Conservation (phyloP, 176 grass and related monocot genomes). For the Thinopyrum elongatum region DNA sequence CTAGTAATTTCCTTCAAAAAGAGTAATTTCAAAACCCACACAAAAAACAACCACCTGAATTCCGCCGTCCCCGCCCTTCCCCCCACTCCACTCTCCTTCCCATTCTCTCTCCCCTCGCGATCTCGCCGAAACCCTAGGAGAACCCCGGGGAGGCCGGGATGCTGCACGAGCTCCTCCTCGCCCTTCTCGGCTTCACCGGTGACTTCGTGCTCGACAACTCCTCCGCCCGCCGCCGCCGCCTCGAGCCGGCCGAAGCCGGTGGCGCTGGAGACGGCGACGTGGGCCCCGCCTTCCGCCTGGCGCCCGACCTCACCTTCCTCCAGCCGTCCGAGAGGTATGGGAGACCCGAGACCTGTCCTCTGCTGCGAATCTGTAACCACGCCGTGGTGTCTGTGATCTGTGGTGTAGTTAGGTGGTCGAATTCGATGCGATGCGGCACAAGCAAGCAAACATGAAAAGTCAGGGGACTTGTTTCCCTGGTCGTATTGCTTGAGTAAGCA, state of each 20-base stretch:
- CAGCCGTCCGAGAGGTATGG: conserved; percentile 84
- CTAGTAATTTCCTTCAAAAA: too few relatives aligned
- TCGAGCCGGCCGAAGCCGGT: conserved; percentile 21
- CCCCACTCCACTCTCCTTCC: background rate
- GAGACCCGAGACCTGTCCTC: background rate
- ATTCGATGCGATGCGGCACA: background rate
- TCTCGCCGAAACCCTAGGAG: conserved; percentile 45
- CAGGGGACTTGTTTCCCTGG: background rate
- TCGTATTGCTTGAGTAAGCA: background rate
- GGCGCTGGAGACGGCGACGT: conserved; percentile 9
- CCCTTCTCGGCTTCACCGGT: conserved; percentile 88
- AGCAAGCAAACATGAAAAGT: background rate
- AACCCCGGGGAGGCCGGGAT: conserved; percentile 34
- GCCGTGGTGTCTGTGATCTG: background rate
- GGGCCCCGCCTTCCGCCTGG: conserved; percentile 77
- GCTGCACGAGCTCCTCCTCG: conserved; percentile 92
- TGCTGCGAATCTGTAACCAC: conserved; percentile 5
- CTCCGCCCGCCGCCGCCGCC: background rate
- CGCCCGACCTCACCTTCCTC: conserved; percentile 85
- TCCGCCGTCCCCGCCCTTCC: conserved; percentile 18
- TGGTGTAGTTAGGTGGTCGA: background rate
- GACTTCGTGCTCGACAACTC: conserved; percentile 76
- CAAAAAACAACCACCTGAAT: background rate
- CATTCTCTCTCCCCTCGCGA: background rate
- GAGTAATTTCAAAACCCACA: background rate